Evolutionary conservation across 2,329 filamentous ascomycete genomes (phyloP).

Genomic region (Rachicladosporium sp.): DNA sequence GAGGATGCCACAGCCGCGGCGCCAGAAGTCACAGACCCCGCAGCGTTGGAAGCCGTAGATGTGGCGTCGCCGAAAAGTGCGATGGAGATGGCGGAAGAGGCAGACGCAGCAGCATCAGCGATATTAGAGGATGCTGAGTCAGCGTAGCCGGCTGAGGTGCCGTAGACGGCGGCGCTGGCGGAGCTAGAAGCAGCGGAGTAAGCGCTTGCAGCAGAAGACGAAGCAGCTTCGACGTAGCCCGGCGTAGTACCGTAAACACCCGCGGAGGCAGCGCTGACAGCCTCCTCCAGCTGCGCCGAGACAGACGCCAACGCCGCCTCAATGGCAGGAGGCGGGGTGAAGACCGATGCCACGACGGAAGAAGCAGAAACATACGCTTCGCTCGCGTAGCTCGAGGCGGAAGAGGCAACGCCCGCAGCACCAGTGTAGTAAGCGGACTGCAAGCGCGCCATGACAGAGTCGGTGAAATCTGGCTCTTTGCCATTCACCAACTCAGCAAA

Average conservation of each 20-base stretch:
- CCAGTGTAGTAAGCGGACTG: slow-evolving; percentile 61
- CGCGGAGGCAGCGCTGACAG: slow-evolving; percentile 46
- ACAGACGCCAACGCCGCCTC: slow-evolving; percentile 47
- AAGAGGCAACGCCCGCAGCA: slow-evolving; percentile 42
- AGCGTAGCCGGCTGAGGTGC: slow-evolving; percentile 38
- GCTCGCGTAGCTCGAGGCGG: slow-evolving; percentile 42
- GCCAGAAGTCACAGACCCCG: slow-evolving; percentile 30
- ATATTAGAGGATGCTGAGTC: slow-evolving; percentile 44
- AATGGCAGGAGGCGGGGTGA: slow-evolving; percentile 45
- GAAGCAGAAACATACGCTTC: slow-evolving; percentile 34
- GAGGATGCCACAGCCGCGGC: slow-evolving; percentile 36
- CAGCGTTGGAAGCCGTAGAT: slow-evolving; percentile 32
- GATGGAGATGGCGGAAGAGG: slow-evolving; percentile 42
- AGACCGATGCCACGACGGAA: slow-evolving; percentile 35
- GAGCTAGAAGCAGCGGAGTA: slow-evolving; percentile 29
- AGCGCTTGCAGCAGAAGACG: slow-evolving; percentile 34
- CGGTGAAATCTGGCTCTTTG: slow-evolving; percentile 68
- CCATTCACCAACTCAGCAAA: slow-evolving; percentile 66
- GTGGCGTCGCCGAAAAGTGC: slow-evolving; percentile 47
- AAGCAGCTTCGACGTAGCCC: slow-evolving; percentile 24
- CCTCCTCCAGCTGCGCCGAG: slow-evolving; percentile 43
- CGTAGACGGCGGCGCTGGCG: slow-evolving; percentile 44
- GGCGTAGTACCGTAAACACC: slow-evolving; percentile 43
- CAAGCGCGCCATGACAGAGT: slow-evolving; percentile 64
- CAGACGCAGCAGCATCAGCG: slow-evolving; percentile 41